phyloP scores from a whole-genome alignment of 805 yeast genomes.

The Sporopachydermia lactativora region DNA sequence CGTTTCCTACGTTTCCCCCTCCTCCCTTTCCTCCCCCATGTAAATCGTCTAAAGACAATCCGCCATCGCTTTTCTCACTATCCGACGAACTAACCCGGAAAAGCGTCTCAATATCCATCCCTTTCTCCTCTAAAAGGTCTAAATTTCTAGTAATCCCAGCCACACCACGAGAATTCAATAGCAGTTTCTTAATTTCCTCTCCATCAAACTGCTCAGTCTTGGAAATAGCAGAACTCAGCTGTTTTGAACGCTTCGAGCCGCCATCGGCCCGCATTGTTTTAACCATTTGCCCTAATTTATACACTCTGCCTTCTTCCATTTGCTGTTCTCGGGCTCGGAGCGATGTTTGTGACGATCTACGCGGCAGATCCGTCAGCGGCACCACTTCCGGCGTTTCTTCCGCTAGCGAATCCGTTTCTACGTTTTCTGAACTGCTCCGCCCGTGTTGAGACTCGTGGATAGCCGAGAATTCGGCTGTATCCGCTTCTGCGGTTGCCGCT shows the following conservation, averaged over 20 bases:
- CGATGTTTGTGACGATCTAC: conserved; percentile 17
- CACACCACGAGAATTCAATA: neutral
- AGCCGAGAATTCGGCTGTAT: neutral
- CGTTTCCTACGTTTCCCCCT: neutral
- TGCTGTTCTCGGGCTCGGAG: conserved; percentile 63
- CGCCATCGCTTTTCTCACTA: neutral
- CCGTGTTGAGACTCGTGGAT: conserved; percentile 1
- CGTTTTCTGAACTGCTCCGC: neutral
- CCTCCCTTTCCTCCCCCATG: neutral
- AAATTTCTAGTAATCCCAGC: neutral
- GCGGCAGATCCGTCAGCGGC: conserved; percentile 2
- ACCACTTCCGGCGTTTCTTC: too few species aligned
- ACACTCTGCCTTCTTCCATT: conserved; percentile 86
- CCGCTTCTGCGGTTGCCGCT: too few species aligned
- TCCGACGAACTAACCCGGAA: neutral
- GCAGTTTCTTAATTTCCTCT: neutral
- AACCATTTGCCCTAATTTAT: conserved; percentile 48
- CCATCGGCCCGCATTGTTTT: neutral
- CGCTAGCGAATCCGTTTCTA: neutral
- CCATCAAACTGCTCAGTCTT: neutral
- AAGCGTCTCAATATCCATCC: neutral
- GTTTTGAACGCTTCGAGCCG: neutral
- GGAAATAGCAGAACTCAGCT: neutral
- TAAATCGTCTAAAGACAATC: neutral
- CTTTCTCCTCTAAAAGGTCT: neutral